Base-by-base conservation (phyloP, 2,329 filamentous ascomycete species). In the Aspergillus sp. region DNA sequence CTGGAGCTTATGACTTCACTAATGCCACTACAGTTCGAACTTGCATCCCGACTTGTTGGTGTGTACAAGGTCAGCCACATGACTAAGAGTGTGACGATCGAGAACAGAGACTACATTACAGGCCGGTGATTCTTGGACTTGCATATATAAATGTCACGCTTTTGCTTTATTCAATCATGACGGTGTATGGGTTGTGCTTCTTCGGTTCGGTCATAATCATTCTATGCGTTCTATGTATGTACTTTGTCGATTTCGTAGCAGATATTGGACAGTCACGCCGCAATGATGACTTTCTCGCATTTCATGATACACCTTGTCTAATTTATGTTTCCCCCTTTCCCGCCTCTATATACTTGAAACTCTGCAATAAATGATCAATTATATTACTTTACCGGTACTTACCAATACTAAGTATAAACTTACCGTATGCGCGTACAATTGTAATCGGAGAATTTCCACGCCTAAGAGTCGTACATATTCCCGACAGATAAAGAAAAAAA, bases 31-130 rank as follows among this genome's bases (percentile, higher is more conserved):
- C 65, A 79, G 77, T 99, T 99, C 76, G 95, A 99, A 81, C 86
- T 99, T 62, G 93, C 96, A n/a, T 87, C 91, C 57, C 86, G 96
- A 56, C 84, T 99, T 59, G 92, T 99, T 13, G 96, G 96, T 66
- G 95, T 99, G 56, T 99, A 99, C 82, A 99, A 99, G 82, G 95
- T 99, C 73, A 98, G 96, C 77, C 93, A 99, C 76, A 99, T 98
- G 86, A 95, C 90, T 60, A 95, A 93, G 85, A 93, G 89, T 75
- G 90, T 95, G 20, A 92, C 90, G 53, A 91, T 95, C 62, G 90
- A 95, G 76, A 95, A 95, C 77, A 82, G 81, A 65, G 89, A 95
- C 76, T 95, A 88, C 71, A 90, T 89, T 65, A 70, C 64, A 15
- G 66, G 70, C 47, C 71, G 70, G 54, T 71, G 61, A 71, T 66